Base-by-base conservation (phyloP, 371 early-diverging fungal species). In the Mucor mucedo region DNA sequence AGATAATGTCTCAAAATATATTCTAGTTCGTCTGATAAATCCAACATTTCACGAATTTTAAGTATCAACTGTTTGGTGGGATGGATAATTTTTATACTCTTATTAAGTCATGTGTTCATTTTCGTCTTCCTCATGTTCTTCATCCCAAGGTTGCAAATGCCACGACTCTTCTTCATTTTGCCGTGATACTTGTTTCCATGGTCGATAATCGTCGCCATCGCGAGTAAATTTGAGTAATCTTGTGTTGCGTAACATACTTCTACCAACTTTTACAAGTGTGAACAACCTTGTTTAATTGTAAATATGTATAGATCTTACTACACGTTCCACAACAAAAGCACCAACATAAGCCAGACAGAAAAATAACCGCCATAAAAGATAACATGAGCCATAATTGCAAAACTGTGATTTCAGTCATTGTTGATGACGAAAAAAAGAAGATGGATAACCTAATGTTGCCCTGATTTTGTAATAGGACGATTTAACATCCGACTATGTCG, bases 301-400 rank as follows among this genome's bases (percentile, higher is more conserved):
- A 10, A 13, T n/a, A n/a, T 45, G 5, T 38, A 27, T 48, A 41
- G 5, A n/a, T 27, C 21, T 61, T 73, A 79, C 80, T 75, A 57
- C 80, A 79, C 35, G 80, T 77, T 5, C 80, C 80, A 54, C 80
- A 79, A 27, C 77, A 79, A 58, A 79, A 79, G 16, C 77, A 77
- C 77, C 80, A 79, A 27, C 70, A 75, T n/a, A 79, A 21, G 1
- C 77, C 80, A 28, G 74, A 64, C 14, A 77, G 21, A 55, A 80
- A 77, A 5, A 77, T 14, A 1, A 64, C 10, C 1, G 66, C 62
- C 11, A 72, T 71, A 30, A 45, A 38, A 28, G 63, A 53, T 14
- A 75, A 30, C 14, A 75, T 65, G 3, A 75, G 52, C 70, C 73
- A 71, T 10, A 68, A 48, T 45, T 75, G 68, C 21, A 70, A 27